Evolutionary conservation across 2,329 filamentous ascomycete genomes (phyloP), one percentile per base, ranked within the genome.

Genomic region (Exophiala alcalophila): DNA sequence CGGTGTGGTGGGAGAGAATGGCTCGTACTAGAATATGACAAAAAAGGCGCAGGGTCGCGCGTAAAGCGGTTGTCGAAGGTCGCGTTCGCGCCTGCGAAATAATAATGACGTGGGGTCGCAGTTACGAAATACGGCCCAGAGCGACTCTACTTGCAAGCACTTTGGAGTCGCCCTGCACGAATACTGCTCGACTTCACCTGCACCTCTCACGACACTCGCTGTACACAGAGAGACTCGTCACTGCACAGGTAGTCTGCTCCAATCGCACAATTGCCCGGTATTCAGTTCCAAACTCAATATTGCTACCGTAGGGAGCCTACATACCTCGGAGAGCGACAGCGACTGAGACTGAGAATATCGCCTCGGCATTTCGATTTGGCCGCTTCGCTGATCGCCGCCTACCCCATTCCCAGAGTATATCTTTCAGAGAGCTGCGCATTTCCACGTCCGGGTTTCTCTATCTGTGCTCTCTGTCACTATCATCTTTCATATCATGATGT

Each of bases 401-500:
- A 19, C n/a, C 12, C 21, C 27, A 21, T 23, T 31, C 26, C 16
- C 27, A 23, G n/a, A n/a, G n/a, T n/a, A n/a, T n/a, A n/a, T n/a
- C n/a, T 14, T 23, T 35, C 11, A 7, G n/a, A 32, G 23, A 20
- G 19, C 10, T 19, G 10, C 10, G 18, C 30, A n/a, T 32, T 32
- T 40, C 37, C 24, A 1, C n/a, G 15, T 34, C 10, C 9, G 21
- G 14, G 7, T 27, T 21, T 18, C n/a, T 12, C 14, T 19, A 23
- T 20, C 18, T 20, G 7, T 16, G 19, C 14, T 38, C n/a, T 30
- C 20, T 29, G 14, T 29, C 27, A 19, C 11, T 10, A n/a, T 25
- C 15, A 12, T 19, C 14, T 43, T 26, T 24, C 15, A 18, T 11
- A n/a, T n/a, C 15, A 57, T 56, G 53, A 39, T 48, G 28, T 34